Evolutionary conservation across 805 yeast genomes (phyloP).

Genomic region (Candida sithepensis): DNA sequence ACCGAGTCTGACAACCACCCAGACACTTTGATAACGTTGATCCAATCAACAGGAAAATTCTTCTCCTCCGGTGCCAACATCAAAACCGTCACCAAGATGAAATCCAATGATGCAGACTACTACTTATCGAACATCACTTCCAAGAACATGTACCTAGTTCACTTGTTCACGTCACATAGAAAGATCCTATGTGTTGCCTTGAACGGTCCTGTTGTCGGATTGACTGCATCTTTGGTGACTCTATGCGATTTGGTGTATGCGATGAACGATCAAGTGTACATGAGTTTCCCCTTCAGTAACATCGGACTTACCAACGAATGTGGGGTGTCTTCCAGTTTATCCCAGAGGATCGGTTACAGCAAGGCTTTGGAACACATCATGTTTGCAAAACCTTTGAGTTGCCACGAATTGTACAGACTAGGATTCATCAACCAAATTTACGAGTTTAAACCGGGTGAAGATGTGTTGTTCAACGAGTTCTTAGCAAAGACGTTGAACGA

Average conservation of each 20-base stretch:
- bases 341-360: conserved; percentile 68
- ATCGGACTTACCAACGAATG: conserved; percentile 85
- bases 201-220: conserved; percentile 86
- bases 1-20: conserved; percentile 62
- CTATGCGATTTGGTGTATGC: conserved; percentile 75
- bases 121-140: conserved; percentile 39
- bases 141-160: conserved; percentile 66
- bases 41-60: conserved; percentile 68
- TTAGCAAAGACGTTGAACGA: conserved; percentile 34
- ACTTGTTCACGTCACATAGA: conserved; percentile 63
- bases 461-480: conserved; percentile 40
- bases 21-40: conserved; percentile 57
- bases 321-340: conserved; percentile 64
- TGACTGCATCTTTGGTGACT: conserved; percentile 70
- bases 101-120: conserved; percentile 15
- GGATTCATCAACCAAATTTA: conserved; percentile 65
- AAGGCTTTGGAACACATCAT: conserved; percentile 70
- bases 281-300: conserved; percentile 76
- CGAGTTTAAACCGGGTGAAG: conserved; percentile 25
- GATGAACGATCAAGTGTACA: conserved; percentile 49
- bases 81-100: conserved; percentile 30
- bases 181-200: conserved; percentile 70
- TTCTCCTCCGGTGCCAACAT: conserved; percentile 87
- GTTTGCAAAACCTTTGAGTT: conserved; percentile 61
- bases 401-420: conserved; percentile 48